Percentiles rank a stretch among this genome's conserved stretches.
phyloP scores from a whole-genome alignment of 768 basidiomycete genomes.

The Boletus fagicola region DNA sequence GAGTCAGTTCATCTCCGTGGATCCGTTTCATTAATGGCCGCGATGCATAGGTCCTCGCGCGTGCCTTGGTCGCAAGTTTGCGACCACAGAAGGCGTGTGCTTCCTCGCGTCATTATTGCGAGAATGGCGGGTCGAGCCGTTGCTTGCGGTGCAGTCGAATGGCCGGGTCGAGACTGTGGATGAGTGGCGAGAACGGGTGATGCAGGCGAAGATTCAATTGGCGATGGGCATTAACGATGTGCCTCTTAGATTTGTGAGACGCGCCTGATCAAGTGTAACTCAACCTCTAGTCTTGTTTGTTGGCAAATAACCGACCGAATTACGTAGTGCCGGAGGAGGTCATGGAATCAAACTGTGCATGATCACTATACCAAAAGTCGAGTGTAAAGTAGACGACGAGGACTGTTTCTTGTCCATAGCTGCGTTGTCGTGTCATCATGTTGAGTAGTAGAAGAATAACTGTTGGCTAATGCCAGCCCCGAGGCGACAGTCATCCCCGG shows the following conservation, averaged over 20 bases:
- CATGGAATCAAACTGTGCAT: too few relatives aligned
- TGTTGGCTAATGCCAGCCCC: too few relatives aligned
- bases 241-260: conserved; percentile 22
- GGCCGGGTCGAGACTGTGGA: conserved; percentile 19
- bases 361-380: too few relatives aligned
- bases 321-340: too few relatives aligned
- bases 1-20: not conserved
- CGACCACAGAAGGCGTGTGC: conserved; percentile 49
- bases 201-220: conserved; percentile 15
- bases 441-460: too few relatives aligned
- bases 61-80: conserved; percentile 57
- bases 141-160: conserved; percentile 25
- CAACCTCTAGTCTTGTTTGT: too few relatives aligned
- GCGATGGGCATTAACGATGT: conserved; percentile 23
- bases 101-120: conserved; percentile 52
- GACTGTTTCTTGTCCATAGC: too few relatives aligned
- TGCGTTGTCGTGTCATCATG: too few relatives aligned
- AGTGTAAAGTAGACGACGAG: too few relatives aligned
- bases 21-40: not conserved
- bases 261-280: not conserved
- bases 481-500: too few relatives aligned
- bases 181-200: conserved; percentile 25
- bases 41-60: conserved; percentile 41
- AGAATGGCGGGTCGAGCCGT: conserved; percentile 52
- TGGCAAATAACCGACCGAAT: too few relatives aligned